A percentile compares a stretch with the other conserved stretches of the same genome.
Conservation (phyloP, 2,329 filamentous ascomycete genomes). For the Penicillium glabrum region DNA sequence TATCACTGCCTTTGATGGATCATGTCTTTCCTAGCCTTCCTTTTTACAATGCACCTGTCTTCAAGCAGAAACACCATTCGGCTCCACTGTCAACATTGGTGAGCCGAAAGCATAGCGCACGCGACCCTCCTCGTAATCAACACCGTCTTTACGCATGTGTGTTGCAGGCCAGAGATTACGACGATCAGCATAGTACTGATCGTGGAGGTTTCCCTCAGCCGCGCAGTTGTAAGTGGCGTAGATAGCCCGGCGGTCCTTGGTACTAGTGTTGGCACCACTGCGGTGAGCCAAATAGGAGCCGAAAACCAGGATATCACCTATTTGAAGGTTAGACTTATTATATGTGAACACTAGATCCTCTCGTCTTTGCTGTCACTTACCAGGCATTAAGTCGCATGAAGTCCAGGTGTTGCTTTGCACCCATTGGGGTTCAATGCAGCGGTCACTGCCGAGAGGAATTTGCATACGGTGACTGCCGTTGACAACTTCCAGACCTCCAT, state of each 20-base stretch:
- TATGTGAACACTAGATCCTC: not conserved
- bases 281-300: conserved; percentile 44
- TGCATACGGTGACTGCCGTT: conserved; percentile 39
- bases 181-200: conserved; percentile 44
- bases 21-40: not conserved
- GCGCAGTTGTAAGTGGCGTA: conserved; percentile 46
- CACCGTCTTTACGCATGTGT: conserved; percentile 37
- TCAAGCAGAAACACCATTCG: conserved; percentile 3
- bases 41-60: not conserved
- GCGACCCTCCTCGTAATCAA: conserved; percentile 35
- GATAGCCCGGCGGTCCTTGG: conserved; percentile 37
- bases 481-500: conserved; percentile 44
- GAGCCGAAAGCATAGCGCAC: conserved; percentile 39
- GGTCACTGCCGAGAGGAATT: conserved; percentile 35
- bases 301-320: conserved; percentile 40
- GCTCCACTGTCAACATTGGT: conserved; percentile 40
- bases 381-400: conserved; percentile 33
- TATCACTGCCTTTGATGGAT: not conserved
- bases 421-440: conserved; percentile 38
- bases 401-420: conserved; percentile 36
- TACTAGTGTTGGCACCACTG: conserved; percentile 36
- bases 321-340: not conserved
- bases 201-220: conserved; percentile 43
- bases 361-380: conserved; percentile 19
- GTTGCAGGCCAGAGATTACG: conserved; percentile 43